Percentiles rank a stretch among this genome's conserved stretches.
phyloP scores from a whole-genome alignment of 2,329 filamentous ascomycete genomes.

The Cladosporium sp. region DNA sequence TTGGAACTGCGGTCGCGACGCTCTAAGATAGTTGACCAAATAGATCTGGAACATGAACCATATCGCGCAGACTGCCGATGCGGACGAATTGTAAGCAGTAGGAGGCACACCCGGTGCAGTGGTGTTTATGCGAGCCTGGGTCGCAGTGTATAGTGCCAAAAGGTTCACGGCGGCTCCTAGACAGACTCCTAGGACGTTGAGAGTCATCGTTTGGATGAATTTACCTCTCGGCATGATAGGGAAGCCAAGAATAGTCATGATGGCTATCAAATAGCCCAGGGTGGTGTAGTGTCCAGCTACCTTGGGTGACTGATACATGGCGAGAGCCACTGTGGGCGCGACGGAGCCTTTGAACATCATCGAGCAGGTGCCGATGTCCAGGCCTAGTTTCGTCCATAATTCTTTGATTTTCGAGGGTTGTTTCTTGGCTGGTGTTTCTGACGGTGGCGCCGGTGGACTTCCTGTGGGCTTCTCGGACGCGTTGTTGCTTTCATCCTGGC shows the following conservation, averaged over 20 bases:
- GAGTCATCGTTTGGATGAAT: constrained; percentile 62
- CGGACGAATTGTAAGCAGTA: constrained; percentile 65
- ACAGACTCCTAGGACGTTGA: constrained; percentile 55
- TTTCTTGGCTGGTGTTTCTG: constrained; percentile 13
- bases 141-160: constrained; percentile 60
- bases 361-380: constrained; percentile 27
- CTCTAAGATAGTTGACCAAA: constrained; percentile 60
- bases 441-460: not conserved
- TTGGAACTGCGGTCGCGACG: constrained; percentile 62
- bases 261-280: constrained; percentile 59
- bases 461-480: not conserved
- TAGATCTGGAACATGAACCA: constrained; percentile 72
- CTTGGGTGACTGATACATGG: constrained; percentile 41
- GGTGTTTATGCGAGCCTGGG: constrained; percentile 62
- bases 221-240: constrained; percentile 67
- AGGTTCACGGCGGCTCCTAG: constrained; percentile 55
- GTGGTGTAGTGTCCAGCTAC: constrained; percentile 52
- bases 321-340: constrained; percentile 31
- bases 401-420: constrained; percentile 23
- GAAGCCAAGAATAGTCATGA: constrained; percentile 62
- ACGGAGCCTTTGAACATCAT: constrained; percentile 34
- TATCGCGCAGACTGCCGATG: constrained; percentile 63
- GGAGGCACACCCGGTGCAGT: constrained; percentile 27
- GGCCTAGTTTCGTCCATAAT: constrained; percentile 27
- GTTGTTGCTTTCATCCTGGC: not conserved